Base-by-base conservation (phyloP, 257 asterid species). In the Scutellaria baicalensis region DNA sequence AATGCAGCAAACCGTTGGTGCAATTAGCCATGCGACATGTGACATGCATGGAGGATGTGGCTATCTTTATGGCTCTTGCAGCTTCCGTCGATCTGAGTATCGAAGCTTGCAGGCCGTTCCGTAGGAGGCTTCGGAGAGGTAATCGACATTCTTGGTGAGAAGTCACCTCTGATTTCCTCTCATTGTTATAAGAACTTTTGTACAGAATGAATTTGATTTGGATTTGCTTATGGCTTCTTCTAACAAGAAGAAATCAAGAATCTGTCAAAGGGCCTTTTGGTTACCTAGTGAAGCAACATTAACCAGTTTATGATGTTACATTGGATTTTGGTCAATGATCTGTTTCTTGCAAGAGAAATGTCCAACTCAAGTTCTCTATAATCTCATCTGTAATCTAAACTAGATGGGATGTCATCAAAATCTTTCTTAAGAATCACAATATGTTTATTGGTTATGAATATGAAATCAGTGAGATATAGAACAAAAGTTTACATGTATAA, bases 81-180 rank as follows among this genome's bases (percentile, higher is more conserved):
- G 93, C 91, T 42, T 93, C 96, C 4, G 96, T 89, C 13, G 96
- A 85, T 83, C 89, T 89, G 21, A 86, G 96, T 78, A 82, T 86
- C 1, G 96, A 86, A 55, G 96, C 96, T 0, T 89, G 93, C 57
- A 82, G 82, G 76, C 93, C 88, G 49, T 89, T 86, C 31, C 82
- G 84, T 16, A 79, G 91, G 51, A 80, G 86, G 85, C 58, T 84
- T 11, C 71, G 83, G 57, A 80, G 82, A 72, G 73, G 87, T 35
- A 69, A 42, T 76, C 81, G 83, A 33, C 91, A 86, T 80, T 86
- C 88, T 10, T 89, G 84, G 91, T 89, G 83, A 33, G 23, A 14
- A 57, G 7, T 13, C 5, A 8, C 10, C 45, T 13, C n/a, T 33
- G 44, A 31, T 55, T 55, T 23, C 62, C 35, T 12, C 42, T 40